Percentiles rank a stretch among this genome's conserved stretches.
These are phyloP conservation scores for Phialophora tarda DNA, from an alignment of 2,329 filamentous ascomycete genomes.

Conservation along the genomic window DNA sequence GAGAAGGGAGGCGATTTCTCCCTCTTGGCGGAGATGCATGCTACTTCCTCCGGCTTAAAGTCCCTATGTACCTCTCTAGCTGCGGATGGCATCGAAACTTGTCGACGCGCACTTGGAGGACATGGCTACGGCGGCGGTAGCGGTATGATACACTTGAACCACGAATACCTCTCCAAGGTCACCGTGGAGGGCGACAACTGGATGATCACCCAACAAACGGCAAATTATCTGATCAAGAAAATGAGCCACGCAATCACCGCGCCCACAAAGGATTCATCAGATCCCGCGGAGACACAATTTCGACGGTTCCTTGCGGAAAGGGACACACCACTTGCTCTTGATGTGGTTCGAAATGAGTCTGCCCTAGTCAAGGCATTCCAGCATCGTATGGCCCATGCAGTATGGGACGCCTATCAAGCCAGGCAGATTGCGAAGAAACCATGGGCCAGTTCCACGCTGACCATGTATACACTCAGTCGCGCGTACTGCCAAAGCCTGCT, in stretches of 20 bases:
- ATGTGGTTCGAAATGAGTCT: too few relatives aligned
- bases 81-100: constrained; percentile 74
- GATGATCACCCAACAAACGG: constrained; percentile 79
- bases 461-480: too few relatives aligned
- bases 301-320: constrained; percentile 70
- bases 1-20: constrained; percentile 51
- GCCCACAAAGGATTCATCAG: constrained; percentile 63
- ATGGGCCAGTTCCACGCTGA: too few relatives aligned
- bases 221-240: constrained; percentile 75
- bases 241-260: too few relatives aligned
- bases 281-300: constrained; percentile 73
- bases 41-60: constrained; percentile 76
- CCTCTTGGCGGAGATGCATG: constrained; percentile 73
- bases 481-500: constrained; percentile 67
- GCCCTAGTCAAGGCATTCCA: too few relatives aligned
- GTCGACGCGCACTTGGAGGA: constrained; percentile 75
- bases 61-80: constrained; percentile 73
- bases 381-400: too few relatives aligned
- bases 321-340: too few relatives aligned
- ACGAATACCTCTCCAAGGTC: constrained; percentile 72
- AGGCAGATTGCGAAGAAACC: too few relatives aligned
- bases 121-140: constrained; percentile 77
- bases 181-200: constrained; percentile 82
- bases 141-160: constrained; percentile 75
- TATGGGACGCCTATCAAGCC: too few relatives aligned